Percentiles rank a stretch among this genome's conserved stretches.
Conservation (phyloP, 768 basidiomycete species). For the Calvatia gigantea region DNA sequence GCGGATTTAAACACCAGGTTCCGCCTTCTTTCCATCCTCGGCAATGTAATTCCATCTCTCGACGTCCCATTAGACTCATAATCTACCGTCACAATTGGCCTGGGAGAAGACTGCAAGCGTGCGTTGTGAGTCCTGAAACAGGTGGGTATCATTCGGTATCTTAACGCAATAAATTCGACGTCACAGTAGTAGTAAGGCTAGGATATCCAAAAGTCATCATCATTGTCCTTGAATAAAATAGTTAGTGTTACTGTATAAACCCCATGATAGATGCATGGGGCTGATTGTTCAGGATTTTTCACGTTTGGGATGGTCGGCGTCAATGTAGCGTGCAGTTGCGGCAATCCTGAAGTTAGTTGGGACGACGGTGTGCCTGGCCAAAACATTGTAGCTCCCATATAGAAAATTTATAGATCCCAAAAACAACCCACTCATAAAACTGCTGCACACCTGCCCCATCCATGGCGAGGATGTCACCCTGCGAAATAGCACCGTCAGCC, state of each 20-base stretch:
- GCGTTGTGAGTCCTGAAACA: slow-evolving; percentile 58
- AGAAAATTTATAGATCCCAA: neutral
- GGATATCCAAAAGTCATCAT: slow-evolving; percentile 51
- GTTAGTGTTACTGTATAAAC: slow-evolving; percentile 7
- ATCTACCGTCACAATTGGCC: no score
- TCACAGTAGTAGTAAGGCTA: neutral
- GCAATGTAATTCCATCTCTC: no score
- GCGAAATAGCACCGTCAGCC: neutral
- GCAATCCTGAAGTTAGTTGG: slow-evolving; percentile 77
- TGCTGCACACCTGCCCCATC: slow-evolving; percentile 65
- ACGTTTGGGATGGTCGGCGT: slow-evolving; percentile 17
- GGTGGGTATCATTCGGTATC: slow-evolving; percentile 70
- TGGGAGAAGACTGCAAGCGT: no score
- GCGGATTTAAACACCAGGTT: no score
- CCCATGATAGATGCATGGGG: slow-evolving; percentile 1
- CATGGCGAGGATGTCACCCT: slow-evolving; percentile 83
- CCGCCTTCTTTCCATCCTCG: no score
- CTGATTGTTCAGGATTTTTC: slow-evolving; percentile 15
- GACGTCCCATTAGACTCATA: no score
- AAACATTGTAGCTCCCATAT: neutral
- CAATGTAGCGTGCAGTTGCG: slow-evolving; percentile 72
- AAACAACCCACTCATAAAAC: slow-evolving; percentile 58
- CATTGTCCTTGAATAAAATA: no score
- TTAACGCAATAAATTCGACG: slow-evolving; percentile 72
- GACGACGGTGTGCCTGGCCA: slow-evolving; percentile 64